phyloP scores from a whole-genome alignment of 2,329 filamentous ascomycete genomes.

The Samsoniella hepiali region DNA sequence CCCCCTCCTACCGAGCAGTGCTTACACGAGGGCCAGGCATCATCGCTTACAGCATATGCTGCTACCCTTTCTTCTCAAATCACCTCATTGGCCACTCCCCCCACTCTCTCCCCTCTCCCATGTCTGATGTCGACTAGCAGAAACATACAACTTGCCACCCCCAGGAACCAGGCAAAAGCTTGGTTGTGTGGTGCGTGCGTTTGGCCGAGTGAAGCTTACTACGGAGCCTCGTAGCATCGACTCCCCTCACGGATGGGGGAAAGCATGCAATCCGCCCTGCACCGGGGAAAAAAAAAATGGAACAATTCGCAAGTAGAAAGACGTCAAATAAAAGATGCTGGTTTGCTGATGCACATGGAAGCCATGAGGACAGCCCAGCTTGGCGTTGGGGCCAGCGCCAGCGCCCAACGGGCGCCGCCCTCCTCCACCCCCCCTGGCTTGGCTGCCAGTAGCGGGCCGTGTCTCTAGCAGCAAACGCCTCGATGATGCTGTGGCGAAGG shows the following conservation, averaged over 20 bases:
- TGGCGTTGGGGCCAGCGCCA: too few relatives aligned
- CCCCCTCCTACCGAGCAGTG: conserved; percentile 6
- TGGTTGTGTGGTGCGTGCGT: not conserved
- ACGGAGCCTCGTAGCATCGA: conserved; percentile 10
- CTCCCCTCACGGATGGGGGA: not conserved
- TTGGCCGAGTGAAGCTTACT: not conserved
- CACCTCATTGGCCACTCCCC: too few relatives aligned
- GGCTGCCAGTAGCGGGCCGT: too few relatives aligned
- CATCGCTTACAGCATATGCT: not conserved
- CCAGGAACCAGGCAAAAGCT: not conserved
- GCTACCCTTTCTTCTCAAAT: not conserved
- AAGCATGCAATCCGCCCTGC: not conserved
- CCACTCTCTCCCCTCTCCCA: too few relatives aligned
- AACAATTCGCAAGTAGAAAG: not conserved
- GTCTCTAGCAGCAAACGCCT: too few relatives aligned
- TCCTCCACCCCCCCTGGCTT: too few relatives aligned
- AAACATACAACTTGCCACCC: not conserved
- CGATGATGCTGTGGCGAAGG: not conserved
- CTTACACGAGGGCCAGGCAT: not conserved
- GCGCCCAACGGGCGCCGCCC: too few relatives aligned
- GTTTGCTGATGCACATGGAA: not conserved
- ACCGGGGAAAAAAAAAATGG: not conserved
- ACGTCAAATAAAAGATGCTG: not conserved
- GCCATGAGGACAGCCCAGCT: conserved; percentile 12
- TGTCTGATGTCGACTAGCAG: too few relatives aligned